These are phyloP conservation scores for Ogataea pignaliae DNA, from an alignment of 805 yeast genomes.

Conservation along the genomic window DNA sequence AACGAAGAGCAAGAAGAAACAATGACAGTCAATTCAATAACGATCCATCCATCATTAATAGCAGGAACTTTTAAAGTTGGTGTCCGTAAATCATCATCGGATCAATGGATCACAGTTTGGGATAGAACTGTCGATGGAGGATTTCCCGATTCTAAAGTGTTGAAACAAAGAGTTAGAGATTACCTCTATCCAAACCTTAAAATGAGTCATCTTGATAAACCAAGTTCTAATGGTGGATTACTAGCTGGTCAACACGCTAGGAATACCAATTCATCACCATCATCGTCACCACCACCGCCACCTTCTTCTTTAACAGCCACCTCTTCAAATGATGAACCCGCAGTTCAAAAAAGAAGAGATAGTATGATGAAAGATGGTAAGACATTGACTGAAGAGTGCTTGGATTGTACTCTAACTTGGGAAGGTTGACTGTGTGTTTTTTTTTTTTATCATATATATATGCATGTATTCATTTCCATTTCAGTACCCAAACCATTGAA, in stretches of 20 bases:
- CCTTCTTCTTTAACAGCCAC: not conserved
- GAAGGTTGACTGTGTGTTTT: slow-evolving; percentile 18
- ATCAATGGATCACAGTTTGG: slow-evolving; percentile 44
- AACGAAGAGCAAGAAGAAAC: slow-evolving; percentile 19
- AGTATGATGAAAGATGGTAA: slow-evolving; percentile 1
- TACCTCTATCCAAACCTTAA: slow-evolving; percentile 46
- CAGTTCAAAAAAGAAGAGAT: not conserved
- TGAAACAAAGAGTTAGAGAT: slow-evolving; percentile 66
- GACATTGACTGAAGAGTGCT: slow-evolving; percentile 24
- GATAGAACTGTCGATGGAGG: slow-evolving; percentile 63
- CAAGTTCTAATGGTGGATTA: slow-evolving; percentile 20
- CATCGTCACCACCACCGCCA: no score
- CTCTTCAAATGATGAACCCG: slow-evolving; percentile 1
- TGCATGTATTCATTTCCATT: not conserved
- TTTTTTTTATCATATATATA: no score
- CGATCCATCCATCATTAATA: slow-evolving; percentile 40
- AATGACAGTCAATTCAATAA: slow-evolving; percentile 45
- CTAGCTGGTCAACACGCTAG: slow-evolving; percentile 7
- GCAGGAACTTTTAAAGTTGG: slow-evolving; percentile 60
- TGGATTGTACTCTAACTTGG: slow-evolving; percentile 28
- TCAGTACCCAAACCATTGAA: slow-evolving; percentile 10
- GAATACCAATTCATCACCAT: not conserved
- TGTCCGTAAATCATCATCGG: slow-evolving; percentile 31
- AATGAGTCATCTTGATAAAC: slow-evolving; percentile 63
- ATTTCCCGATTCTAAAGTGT: slow-evolving; percentile 79